These are phyloP conservation scores for Hygrocybe coccinea DNA, from an alignment of 768 basidiomycete species.

Conservation along the genomic window DNA sequence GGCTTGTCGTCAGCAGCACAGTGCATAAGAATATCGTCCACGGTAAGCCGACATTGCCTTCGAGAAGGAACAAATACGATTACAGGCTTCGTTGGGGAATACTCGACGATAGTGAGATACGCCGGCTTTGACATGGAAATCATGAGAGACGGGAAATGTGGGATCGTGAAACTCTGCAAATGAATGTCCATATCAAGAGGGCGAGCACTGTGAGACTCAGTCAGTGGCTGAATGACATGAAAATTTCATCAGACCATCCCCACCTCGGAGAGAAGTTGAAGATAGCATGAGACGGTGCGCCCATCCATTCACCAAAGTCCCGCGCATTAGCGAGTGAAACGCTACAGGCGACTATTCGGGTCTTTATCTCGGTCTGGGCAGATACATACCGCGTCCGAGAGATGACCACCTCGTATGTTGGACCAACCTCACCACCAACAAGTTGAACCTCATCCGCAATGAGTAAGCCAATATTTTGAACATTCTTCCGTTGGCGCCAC, in stretches of 20 bases:
- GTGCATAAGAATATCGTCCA: slow-evolving; percentile 84
- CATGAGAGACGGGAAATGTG: slow-evolving; percentile 99
- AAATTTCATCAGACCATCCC: slow-evolving; percentile 10
- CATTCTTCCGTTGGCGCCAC: slow-evolving; percentile 96
- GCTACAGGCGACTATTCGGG: slow-evolving; percentile 89
- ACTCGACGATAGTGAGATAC: slow-evolving; percentile 86
- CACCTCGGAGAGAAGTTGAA: slow-evolving; percentile 97
- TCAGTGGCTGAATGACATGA: slow-evolving; percentile 2
- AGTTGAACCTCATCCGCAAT: slow-evolving; percentile 96
- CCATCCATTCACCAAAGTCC: slow-evolving; percentile 97
- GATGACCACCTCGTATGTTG: slow-evolving; percentile 93
- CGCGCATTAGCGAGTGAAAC: slow-evolving; percentile 94
- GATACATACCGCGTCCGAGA: slow-evolving; percentile 96
- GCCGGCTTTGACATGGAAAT: slow-evolving; percentile 98
- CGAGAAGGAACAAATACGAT: slow-evolving; percentile 91
- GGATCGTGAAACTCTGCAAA: slow-evolving; percentile 88
- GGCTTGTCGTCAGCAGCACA: slow-evolving; percentile 82
- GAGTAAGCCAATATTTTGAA: slow-evolving; percentile 85
- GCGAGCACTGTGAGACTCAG: slow-evolving; percentile 59
- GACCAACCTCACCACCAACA: slow-evolving; percentile 90
- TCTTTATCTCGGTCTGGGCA: slow-evolving; percentile 87
- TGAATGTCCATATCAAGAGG: slow-evolving; percentile 97
- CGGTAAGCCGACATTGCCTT: slow-evolving; percentile 86
- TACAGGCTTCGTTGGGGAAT: slow-evolving; percentile 79
- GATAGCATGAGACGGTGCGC: slow-evolving; percentile 85